A percentile compares a stretch with the other conserved stretches of the same genome.
Evolutionary conservation across 2,329 filamentous ascomycete species (phyloP).

Genomic region (Colletotrichum spinosum): DNA sequence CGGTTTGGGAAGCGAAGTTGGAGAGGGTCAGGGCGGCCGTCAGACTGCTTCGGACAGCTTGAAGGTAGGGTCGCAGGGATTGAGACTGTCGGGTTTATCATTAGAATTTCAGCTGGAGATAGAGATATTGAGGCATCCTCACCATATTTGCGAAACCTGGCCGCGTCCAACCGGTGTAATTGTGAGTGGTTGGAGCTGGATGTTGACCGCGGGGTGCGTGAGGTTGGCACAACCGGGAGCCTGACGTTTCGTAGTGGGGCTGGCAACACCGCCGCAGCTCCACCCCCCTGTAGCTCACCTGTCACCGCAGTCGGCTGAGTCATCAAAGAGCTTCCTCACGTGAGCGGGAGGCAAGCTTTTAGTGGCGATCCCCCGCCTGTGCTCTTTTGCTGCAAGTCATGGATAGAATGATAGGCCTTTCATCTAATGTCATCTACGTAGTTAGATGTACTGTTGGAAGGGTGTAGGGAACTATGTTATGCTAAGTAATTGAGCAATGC

Average conservation of each 20-base stretch:
- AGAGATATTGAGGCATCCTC: neutral
- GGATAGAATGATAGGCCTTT: neutral
- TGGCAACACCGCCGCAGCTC: slow-evolving; percentile 35
- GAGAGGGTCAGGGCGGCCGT: slow-evolving; percentile 93
- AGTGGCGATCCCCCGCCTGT: slow-evolving; percentile 32
- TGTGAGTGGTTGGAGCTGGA: slow-evolving; percentile 29
- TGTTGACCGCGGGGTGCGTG: slow-evolving; percentile 37
- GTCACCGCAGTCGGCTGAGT: slow-evolving; percentile 27
- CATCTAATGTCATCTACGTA: too few species aligned
- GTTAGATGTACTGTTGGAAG: too few species aligned
- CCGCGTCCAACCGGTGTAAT: slow-evolving; percentile 35
- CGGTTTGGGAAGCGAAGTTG: slow-evolving; percentile 97
- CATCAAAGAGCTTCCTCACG: slow-evolving; percentile 14
- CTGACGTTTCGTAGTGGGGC: slow-evolving; percentile 50
- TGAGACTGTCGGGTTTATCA: slow-evolving; percentile 73
- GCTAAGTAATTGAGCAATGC: too few species aligned
- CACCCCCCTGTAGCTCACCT: slow-evolving; percentile 20
- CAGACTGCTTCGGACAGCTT: slow-evolving; percentile 93
- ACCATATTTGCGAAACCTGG: slow-evolving; percentile 36
- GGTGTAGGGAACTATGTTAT: too few species aligned
- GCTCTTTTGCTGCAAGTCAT: slow-evolving; percentile 13
- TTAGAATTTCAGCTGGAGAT: slow-evolving; percentile 38
- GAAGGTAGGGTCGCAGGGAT: slow-evolving; percentile 95
- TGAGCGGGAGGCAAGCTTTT: slow-evolving; percentile 7
- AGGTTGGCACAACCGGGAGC: slow-evolving; percentile 44